Evolutionary conservation across 768 basidiomycete species (phyloP).

Genomic region (Serpula lacrymans): DNA sequence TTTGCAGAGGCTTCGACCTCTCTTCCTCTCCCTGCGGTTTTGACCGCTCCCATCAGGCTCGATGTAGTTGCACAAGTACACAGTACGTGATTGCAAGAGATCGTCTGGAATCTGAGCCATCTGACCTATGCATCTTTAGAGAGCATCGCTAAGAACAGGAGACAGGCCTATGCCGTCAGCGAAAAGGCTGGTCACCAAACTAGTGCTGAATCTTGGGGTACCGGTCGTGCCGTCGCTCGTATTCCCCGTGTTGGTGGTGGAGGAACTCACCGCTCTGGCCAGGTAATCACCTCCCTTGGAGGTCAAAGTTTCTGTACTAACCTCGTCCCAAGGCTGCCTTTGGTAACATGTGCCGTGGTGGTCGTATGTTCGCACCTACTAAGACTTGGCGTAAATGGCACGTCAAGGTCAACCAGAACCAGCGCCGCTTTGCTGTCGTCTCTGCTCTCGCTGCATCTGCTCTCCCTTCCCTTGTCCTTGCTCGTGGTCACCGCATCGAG

Average conservation of each 20-base stretch:
- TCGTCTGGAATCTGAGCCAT: slow-evolving; percentile 1
- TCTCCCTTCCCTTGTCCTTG: slow-evolving; percentile 95
- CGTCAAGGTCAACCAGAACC: slow-evolving; percentile 99
- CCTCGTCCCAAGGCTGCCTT: slow-evolving; percentile 76
- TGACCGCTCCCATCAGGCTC: slow-evolving; percentile 96
- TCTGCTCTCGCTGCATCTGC: slow-evolving; percentile 98
- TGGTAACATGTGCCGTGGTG: slow-evolving; percentile 99
- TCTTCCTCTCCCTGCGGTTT: slow-evolving; percentile 90
- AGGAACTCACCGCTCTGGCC: slow-evolving; percentile 97
- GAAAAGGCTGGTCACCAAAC: slow-evolving; percentile 99
- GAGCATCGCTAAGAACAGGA: slow-evolving; percentile 96
- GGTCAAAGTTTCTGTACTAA: slow-evolving; percentile 3
- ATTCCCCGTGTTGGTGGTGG: slow-evolving; percentile 99
- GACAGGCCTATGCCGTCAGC: slow-evolving; percentile 95
- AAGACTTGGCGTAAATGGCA: slow-evolving; percentile 99
- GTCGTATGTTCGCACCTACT: slow-evolving; percentile 99
- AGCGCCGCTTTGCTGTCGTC: slow-evolving; percentile 95
- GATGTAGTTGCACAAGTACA: slow-evolving; percentile 98
- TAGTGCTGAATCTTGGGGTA: slow-evolving; percentile 99
- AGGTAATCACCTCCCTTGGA: too few relatives aligned
- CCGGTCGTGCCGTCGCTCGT: slow-evolving; percentile 99
- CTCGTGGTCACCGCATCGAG: slow-evolving; percentile 98
- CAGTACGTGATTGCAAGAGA: slow-evolving; percentile 66
- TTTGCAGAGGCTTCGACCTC: slow-evolving; percentile 77
- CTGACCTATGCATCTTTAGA: slow-evolving; percentile 51